phyloP scores from a whole-genome alignment of 495 filamentous ascomycete species.

The Amphirosellinia nigrospora region DNA sequence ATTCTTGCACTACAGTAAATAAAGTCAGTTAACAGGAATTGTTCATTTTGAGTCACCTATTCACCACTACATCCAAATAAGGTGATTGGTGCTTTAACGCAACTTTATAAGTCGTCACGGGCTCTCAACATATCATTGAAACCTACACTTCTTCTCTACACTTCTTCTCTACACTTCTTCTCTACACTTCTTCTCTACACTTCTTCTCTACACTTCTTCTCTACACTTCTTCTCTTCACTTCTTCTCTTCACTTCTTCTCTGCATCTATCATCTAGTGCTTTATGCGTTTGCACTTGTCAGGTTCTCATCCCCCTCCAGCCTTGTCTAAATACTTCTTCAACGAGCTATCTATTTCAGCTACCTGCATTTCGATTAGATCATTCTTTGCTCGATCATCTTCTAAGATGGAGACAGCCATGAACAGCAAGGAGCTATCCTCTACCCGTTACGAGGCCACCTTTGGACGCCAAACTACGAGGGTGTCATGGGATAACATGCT shows the following conservation, averaged over 20 bases:
- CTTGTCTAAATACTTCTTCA: background rate
- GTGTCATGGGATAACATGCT: background rate
- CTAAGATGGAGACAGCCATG: background rate
- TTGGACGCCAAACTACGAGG: background rate
- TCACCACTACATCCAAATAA: too few species aligned
- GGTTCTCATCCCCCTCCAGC: background rate
- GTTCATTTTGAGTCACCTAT: background rate
- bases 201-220: background rate
- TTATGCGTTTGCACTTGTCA: background rate
- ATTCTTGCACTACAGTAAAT: background rate
- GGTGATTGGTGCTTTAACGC: too few species aligned
- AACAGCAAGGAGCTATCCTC: background rate
- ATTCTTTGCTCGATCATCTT: background rate
- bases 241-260: too few species aligned
- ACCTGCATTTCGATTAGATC: background rate
- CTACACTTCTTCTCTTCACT: too few species aligned
- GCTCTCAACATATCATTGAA: background rate
- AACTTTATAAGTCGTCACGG: background rate
- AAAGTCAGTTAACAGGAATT: background rate
- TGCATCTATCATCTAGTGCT: too few species aligned
- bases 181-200: background rate
- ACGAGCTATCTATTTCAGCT: background rate
- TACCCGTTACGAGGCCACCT: too few species aligned
- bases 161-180: too few species aligned
- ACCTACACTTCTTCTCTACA: background rate